Evolutionary conservation across 768 basidiomycete genomes (phyloP).

Genomic region (Phanerochaete sordida): DNA sequence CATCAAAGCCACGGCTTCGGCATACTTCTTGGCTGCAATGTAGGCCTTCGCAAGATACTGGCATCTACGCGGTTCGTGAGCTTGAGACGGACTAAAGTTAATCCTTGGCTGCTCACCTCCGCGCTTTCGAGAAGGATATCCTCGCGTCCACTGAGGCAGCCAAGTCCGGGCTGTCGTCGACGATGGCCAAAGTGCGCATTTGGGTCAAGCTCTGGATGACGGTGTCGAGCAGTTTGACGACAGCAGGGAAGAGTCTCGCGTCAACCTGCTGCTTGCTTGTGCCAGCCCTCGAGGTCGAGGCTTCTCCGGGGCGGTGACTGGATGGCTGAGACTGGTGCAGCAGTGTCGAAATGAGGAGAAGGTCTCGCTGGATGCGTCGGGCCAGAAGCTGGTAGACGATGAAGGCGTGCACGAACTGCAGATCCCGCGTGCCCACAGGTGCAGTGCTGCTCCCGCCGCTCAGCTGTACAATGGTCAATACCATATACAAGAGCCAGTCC

Average conservation of each 20-base stretch:
- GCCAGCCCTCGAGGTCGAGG: slow-evolving; percentile 25
- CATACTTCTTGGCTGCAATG: slow-evolving; percentile 61
- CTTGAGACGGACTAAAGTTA: not conserved
- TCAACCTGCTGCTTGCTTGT: slow-evolving; percentile 50
- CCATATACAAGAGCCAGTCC: not conserved
- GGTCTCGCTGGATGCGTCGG: slow-evolving; percentile 84
- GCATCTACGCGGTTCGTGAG: slow-evolving; percentile 41
- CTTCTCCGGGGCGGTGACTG: slow-evolving; percentile 31
- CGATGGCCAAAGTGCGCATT: slow-evolving; percentile 77
- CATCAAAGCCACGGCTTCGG: slow-evolving; percentile 66
- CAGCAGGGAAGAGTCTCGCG: slow-evolving; percentile 72
- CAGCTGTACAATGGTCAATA: slow-evolving; percentile 24
- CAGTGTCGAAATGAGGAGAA: slow-evolving; percentile 69
- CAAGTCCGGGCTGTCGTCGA: slow-evolving; percentile 86
- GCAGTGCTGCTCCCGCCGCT: slow-evolving; percentile 38
- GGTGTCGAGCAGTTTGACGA: slow-evolving; percentile 86
- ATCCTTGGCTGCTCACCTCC: slow-evolving; percentile 43
- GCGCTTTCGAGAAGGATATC: slow-evolving; percentile 69
- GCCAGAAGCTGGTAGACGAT: slow-evolving; percentile 86
- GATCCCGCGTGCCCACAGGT: slow-evolving; percentile 56
- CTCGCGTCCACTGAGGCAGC: slow-evolving; percentile 75
- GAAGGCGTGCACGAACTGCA: slow-evolving; percentile 83
- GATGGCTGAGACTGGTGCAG: slow-evolving; percentile 33
- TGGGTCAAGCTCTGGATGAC: slow-evolving; percentile 81
- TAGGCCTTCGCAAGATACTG: slow-evolving; percentile 78